These are phyloP conservation scores for Penicillium sp. DNA, from an alignment of 2,329 filamentous ascomycete species.

Conservation along the genomic window DNA sequence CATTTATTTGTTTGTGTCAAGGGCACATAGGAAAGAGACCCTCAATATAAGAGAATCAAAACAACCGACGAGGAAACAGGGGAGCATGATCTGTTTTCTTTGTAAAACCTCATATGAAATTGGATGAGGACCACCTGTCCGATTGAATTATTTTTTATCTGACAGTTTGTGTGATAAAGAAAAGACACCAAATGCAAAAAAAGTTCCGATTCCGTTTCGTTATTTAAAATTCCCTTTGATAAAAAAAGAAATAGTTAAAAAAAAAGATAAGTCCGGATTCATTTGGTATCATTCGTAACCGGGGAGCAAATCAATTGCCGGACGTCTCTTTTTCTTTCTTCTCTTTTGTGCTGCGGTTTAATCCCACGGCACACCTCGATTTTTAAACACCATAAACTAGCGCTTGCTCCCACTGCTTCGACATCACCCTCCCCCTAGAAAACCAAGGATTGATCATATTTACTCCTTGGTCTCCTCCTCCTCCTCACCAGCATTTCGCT, in stretches of 20 bases:
- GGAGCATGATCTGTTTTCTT: neutral
- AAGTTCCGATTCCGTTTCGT: neutral
- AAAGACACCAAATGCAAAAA: neutral
- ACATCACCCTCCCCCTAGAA: neutral
- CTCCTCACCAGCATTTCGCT: constrained; percentile 80
- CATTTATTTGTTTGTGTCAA: neutral
- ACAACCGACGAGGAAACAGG: neutral
- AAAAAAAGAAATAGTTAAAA: neutral
- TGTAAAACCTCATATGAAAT: neutral
- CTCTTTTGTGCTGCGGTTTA: neutral
- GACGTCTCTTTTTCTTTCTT: neutral
- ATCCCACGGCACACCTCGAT: neutral
- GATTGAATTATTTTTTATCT: neutral
- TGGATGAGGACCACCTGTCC: neutral
- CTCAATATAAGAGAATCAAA: neutral
- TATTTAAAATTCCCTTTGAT: neutral
- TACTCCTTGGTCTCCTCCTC: constrained; percentile 46
- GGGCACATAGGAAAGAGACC: constrained; percentile 2
- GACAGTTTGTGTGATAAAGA: neutral
- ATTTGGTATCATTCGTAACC: no score
- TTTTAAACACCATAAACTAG: neutral
- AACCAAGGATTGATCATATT: constrained; percentile 18
- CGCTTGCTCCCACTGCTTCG: neutral
- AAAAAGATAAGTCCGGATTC: neutral
- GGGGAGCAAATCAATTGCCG: neutral